Evolutionary conservation across 2,329 filamentous ascomycete species (phyloP), one percentile per base, ranked within the genome.

Genomic region (Trichoderma sp.): DNA sequence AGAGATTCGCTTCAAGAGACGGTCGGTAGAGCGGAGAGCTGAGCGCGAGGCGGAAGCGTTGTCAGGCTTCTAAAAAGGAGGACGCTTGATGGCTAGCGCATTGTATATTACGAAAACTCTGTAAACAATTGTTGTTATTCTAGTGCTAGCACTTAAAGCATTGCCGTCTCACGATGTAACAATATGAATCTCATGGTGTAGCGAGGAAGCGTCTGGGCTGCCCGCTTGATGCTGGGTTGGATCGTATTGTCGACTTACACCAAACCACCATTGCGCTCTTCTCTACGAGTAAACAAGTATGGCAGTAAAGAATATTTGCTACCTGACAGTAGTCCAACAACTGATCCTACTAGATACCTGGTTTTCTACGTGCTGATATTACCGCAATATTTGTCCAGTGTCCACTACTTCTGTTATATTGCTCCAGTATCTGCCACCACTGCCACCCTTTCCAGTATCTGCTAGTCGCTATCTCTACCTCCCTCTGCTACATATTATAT

Each of bases 1-100:
- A 18, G 93, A 97, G 86, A 92, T 98, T 71, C 89, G 94, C 80
- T 95, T 95, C 80, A 98, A 97, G 92, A 93, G 91, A 86, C 90
- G 93, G 78, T 91, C 93, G 69, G 92, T 92, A 45, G 94, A 95
- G 86, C 92, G 94, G 79, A 94, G 92, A 84, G 94, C 94, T 78
- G 89, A 88, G 81, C 87, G 86, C 73, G 86, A 88, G 80, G 82
- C 84, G 77, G 82, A 88, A 76, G 75, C 81, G 59, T 74, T 82
- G 79, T 78, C 78, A 63, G 81, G 80, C 71, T 74, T 83, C 80
- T 85, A 83, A 78, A 63, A 45, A 4, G 41, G n/a, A 56, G 29
- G 8, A 6, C 7, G n/a, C 45, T 53, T 14, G 59, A 73, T 21
- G 69, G 60, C 60, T 73, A 63, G 73, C 65, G 59, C 59, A 71